Percentiles rank a stretch among this genome's conserved stretches.
Conservation (phyloP, 345 rosid genomes). For the Diplotaxis tenuifolia region DNA sequence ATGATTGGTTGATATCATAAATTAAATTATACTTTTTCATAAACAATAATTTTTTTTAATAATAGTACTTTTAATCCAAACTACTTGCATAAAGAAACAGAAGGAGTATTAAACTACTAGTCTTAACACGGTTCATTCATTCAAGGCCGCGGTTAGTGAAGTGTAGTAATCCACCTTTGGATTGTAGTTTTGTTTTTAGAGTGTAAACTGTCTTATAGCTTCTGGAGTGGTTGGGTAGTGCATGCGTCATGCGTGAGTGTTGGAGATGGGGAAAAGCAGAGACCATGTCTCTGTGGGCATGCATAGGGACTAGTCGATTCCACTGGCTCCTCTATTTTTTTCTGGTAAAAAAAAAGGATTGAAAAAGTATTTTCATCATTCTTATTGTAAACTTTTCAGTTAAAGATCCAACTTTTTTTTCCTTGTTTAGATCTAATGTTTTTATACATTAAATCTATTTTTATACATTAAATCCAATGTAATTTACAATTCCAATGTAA, state of each 20-base stretch:
- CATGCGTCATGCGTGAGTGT: slow-evolving; percentile 37
- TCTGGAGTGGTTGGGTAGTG: slow-evolving; percentile 32
- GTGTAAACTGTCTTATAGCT: slow-evolving; percentile 42
- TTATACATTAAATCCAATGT: too few species aligned
- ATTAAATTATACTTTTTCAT: too few species aligned
- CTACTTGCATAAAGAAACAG: too few species aligned
- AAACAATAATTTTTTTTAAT: too few species aligned
- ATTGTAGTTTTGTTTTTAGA: not conserved
- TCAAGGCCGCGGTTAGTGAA: not conserved
- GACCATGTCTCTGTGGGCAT: slow-evolving; percentile 8
- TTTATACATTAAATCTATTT: too few species aligned
- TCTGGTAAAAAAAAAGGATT: not conserved
- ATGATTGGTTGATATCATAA: too few species aligned
- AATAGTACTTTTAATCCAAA: too few species aligned
- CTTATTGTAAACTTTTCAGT: slow-evolving; percentile 31
- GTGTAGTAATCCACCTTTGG: not conserved
- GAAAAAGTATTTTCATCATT: slow-evolving; percentile 28
- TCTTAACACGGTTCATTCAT: not conserved
- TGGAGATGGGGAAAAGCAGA: slow-evolving; percentile 7
- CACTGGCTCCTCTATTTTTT: slow-evolving; percentile 5
- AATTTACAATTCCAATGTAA: too few species aligned
- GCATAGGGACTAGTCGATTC: slow-evolving; percentile 26
- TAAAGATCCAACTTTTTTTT: slow-evolving; percentile 8
- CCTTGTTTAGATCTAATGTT: slow-evolving; percentile 31
- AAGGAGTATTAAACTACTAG: not conserved